These are phyloP conservation scores for Posidonia australis DNA, from an alignment of 106 monocot genomes.

Conservation along the genomic window DNA sequence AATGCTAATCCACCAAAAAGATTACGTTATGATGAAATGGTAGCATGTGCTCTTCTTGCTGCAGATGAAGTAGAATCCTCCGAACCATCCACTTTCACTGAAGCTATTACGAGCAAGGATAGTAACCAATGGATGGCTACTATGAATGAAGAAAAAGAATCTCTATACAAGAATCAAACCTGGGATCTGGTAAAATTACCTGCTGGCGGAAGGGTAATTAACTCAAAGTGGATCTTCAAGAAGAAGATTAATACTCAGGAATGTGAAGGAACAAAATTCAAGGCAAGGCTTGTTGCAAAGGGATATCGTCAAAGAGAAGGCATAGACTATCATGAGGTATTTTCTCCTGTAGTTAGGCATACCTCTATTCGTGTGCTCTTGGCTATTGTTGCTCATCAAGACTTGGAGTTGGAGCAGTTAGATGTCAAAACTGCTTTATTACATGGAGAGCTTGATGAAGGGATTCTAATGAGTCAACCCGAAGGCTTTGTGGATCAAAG, in stretches of 20 bases:
- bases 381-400: no score
- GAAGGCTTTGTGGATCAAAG: not conserved
- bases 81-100: not conserved
- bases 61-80: not conserved
- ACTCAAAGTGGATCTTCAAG: not conserved
- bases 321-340: constrained; percentile 6
- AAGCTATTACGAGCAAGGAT: not conserved
- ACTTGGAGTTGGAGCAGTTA: not conserved
- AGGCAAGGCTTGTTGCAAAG: not conserved
- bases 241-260: not conserved
- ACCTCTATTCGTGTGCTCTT: not conserved
- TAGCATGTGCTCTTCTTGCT: not conserved
- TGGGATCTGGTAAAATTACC: not conserved
- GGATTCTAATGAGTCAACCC: not conserved
- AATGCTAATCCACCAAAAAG: no score
- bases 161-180: not conserved
- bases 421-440: not conserved
- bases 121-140: not conserved
- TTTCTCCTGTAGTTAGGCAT: not conserved
- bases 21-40: no score
- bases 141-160: not conserved
- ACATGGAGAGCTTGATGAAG: not conserved
- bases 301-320: constrained; percentile 3
- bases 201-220: not conserved
- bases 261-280: not conserved